Base-by-base conservation (phyloP, 805 yeast genomes). In the Monosporozyma solicola region DNA sequence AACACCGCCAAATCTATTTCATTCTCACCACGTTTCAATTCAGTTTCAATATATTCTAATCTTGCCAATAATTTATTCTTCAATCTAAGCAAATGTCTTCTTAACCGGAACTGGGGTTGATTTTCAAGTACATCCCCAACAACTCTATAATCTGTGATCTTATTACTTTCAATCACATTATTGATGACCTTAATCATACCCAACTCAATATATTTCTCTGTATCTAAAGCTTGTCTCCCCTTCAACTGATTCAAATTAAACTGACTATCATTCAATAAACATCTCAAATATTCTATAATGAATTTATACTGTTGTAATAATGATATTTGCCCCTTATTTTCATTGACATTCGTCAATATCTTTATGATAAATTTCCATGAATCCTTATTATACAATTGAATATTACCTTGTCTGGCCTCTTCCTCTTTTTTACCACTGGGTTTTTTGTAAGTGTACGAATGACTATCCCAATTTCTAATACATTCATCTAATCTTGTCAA, bases 101-200 rank as follows among this genome's bases (percentile, higher is more conserved):
- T 56, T 25, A 55, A 53, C 33, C 58, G 50, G 51, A 66, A 65
- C 4, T 51, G 50, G 2, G 56, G 54, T 53, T 45, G 57, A 57
- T 25, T 53, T 54, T 16, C 47, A 44, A 1, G 35, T 22, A 9
- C 24, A 25, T 6, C 41, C 5, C 24, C 44, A 22, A 33, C n/a
- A 25, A 6, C 20, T 20, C 20, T 13, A 15, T 52, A 41, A 2
- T 54, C 54, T 1, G 57, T 47, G 2, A 59, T 27, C 39, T 55
- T 56, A 47, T 54, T 47, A 37, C 48, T 33, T 8, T 54, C 57
- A 5, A 59, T 49, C n/a, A 64, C 52, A 2, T 44, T 46, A 4
- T 57, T 58, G 3, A 65, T 43, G 22, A 64, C 51, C 31, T 69
- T 57, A 10, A 63, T 57, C 11, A 57, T 57, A 45, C 65, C 69